Evolutionary conservation across 108 stramenopile species (phyloP).

Genomic region (Nitzschia putrida): DNA sequence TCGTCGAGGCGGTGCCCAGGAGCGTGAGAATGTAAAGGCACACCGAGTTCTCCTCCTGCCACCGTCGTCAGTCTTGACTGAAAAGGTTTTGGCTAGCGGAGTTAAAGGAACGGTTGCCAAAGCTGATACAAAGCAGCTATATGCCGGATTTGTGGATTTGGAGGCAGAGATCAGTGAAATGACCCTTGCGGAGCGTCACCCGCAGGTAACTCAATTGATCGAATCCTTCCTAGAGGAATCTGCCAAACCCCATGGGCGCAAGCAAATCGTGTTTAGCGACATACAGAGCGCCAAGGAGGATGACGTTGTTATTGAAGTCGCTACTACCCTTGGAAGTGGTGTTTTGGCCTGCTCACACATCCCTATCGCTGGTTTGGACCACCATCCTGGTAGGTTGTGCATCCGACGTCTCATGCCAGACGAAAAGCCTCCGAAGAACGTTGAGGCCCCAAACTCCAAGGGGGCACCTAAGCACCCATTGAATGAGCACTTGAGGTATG

Average conservation of each 20-base stretch:
- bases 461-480: slow-evolving; percentile 23
- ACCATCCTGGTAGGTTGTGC: slow-evolving; percentile 41
- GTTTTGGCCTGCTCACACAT: slow-evolving; percentile 45
- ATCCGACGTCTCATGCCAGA: slow-evolving; percentile 42
- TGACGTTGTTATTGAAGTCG: slow-evolving; percentile 56
- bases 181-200: slow-evolving; percentile 58
- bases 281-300: slow-evolving; percentile 58
- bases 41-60: slow-evolving; percentile 67
- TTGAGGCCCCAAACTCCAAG: slow-evolving; percentile 15
- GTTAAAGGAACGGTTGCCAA: slow-evolving; percentile 57
- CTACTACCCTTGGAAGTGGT: slow-evolving; percentile 37
- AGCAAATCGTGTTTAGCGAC: slow-evolving; percentile 59
- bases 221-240: slow-evolving; percentile 51
- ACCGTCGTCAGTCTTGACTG: slow-evolving; percentile 46
- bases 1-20: slow-evolving; percentile 36
- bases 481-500: slow-evolving; percentile 49
- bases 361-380: slow-evolving; percentile 19
- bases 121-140: slow-evolving; percentile 59
- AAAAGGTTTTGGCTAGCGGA: slow-evolving; percentile 51
- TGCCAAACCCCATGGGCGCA: slow-evolving; percentile 40
- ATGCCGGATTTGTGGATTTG: slow-evolving; percentile 60
- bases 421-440: slow-evolving; percentile 7
- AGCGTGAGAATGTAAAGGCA: slow-evolving; percentile 74
- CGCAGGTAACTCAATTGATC: slow-evolving; percentile 63
- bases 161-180: slow-evolving; percentile 48